Percentiles rank a stretch among this genome's conserved stretches.
Conservation (phyloP, 2,329 filamentous ascomycete genomes). For the Aspergillus sp. region DNA sequence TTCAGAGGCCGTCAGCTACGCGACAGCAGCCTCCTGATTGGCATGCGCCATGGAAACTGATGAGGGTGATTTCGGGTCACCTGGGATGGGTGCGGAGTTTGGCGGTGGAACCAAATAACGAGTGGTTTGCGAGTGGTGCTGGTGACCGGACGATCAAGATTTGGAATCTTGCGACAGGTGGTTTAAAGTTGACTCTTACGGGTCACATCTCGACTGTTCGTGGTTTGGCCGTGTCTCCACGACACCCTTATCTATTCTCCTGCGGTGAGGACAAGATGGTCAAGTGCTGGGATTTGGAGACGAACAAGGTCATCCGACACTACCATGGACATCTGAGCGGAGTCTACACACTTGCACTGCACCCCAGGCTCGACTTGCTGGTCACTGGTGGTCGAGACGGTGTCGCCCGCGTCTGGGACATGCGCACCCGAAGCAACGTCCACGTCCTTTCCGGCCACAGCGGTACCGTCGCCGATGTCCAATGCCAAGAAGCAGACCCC, state of each 20-base stretch:
- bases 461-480: conserved; percentile 83
- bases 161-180: conserved; percentile 91
- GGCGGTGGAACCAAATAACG: conserved; percentile 92
- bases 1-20: conserved; percentile 64
- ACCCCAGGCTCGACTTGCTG: conserved; percentile 91
- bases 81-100: conserved; percentile 90
- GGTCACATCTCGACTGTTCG: conserved; percentile 94
- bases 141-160: conserved; percentile 98
- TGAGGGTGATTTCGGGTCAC: conserved; percentile 96
- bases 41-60: conserved; percentile 98
- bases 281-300: conserved; percentile 99
- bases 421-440: conserved; percentile 93
- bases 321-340: conserved; percentile 97
- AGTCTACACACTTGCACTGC: conserved; percentile 90
- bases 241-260: conserved; percentile 96
- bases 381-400: conserved; percentile 95
- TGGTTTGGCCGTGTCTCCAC: conserved; percentile 86
- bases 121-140: conserved; percentile 96
- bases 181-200: conserved; percentile 82
- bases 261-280: conserved; percentile 99
- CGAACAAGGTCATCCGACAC: conserved; percentile 98
- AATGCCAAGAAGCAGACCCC: conserved; percentile 94
- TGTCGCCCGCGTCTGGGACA: conserved; percentile 96
- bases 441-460: conserved; percentile 93
- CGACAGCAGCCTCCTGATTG: conserved; percentile 81